These are phyloP conservation scores for Agapanthus africanus DNA, from an alignment of 106 monocot genomes.

Conservation along the genomic window DNA sequence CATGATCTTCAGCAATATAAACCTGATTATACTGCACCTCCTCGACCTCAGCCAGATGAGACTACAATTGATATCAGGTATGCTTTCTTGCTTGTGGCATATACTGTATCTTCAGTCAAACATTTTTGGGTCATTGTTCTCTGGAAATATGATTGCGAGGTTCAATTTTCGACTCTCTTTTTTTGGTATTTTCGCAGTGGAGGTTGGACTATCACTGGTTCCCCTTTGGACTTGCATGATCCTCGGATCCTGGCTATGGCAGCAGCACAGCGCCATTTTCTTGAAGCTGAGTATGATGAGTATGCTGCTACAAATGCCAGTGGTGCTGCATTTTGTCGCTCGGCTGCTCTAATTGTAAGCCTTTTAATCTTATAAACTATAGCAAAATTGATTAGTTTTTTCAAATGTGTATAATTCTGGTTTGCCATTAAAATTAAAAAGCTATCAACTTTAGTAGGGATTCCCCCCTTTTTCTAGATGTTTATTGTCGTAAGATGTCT, in stretches of 20 bases:
- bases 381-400: too few species aligned
- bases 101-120: not conserved
- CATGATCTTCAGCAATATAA: slow-evolving; percentile 52
- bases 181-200: slow-evolving; percentile 25
- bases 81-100: not conserved
- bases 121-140: not conserved
- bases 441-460: too few species aligned
- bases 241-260: slow-evolving; percentile 72
- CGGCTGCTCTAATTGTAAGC: slow-evolving; percentile 70
- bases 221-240: slow-evolving; percentile 58
- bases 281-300: slow-evolving; percentile 85
- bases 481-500: too few species aligned
- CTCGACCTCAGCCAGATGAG: slow-evolving; percentile 47
- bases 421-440: too few species aligned
- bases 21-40: slow-evolving; percentile 63
- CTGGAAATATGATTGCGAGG: not conserved
- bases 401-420: too few species aligned
- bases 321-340: slow-evolving; percentile 80
- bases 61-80: slow-evolving; percentile 72
- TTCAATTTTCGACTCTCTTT: not conserved
- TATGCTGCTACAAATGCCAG: slow-evolving; percentile 76
- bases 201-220: slow-evolving; percentile 64
- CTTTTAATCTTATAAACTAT: too few species aligned
- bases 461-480: too few species aligned
- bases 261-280: slow-evolving; percentile 58